Conservation (phyloP, 1,284 basidiomycete genomes). For the Ceratobasidium sp. region DNA sequence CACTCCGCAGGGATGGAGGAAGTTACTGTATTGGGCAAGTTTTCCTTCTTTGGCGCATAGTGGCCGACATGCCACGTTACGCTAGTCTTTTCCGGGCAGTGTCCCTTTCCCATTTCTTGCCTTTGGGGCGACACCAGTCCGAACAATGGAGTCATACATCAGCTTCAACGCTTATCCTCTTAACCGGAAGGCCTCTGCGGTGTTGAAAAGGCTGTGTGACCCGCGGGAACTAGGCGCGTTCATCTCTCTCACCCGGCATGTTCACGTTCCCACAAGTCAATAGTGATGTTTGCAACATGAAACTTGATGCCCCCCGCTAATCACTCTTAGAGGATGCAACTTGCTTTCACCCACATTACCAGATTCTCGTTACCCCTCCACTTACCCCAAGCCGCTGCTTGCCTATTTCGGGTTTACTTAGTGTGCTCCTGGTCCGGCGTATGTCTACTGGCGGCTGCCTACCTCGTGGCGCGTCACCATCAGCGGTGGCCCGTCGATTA, state of each 20-base stretch:
- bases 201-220: conserved; percentile 20
- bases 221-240: neutral
- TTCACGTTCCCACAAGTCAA: conserved; percentile 18
- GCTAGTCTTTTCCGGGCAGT: no score
- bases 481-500: conserved; percentile 20
- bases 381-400: no score
- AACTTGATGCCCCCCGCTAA: neutral
- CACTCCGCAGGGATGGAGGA: no score
- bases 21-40: neutral
- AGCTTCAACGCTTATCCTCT: neutral
- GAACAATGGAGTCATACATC: conserved; percentile 1
- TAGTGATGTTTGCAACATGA: conserved; percentile 6
- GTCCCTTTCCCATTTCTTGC: no score
- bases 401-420: neutral
- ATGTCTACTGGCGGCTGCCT: conserved; percentile 18
- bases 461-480: conserved; percentile 19
- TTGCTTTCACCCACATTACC: no score
- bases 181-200: conserved; percentile 28
- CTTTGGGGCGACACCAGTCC: no score
- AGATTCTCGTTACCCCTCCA: no score
- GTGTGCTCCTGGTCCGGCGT: conserved; percentile 20
- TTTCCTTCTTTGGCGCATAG: neutral
- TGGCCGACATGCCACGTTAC: no score
- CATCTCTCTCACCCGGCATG: conserved; percentile 12
- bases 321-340: no score